These are phyloP conservation scores for Ogataea philodendri DNA, from an alignment of 805 yeast species.

Conservation along the genomic window DNA sequence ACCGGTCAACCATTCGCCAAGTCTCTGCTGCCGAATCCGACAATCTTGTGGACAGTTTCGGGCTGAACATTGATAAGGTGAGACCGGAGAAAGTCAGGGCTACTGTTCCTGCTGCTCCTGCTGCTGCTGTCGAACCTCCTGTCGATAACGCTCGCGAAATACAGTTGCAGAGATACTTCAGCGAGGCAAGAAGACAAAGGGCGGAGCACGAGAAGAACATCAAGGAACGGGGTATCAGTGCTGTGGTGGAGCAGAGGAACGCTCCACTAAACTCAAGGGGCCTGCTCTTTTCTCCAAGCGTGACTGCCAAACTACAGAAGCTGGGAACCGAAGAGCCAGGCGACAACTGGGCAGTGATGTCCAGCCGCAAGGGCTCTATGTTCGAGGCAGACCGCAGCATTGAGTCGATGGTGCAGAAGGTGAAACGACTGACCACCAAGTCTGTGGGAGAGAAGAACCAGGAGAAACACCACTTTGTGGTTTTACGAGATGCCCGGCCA, in stretches of 20 bases:
- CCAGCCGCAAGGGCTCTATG: conserved; percentile 9
- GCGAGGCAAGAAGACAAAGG: conserved; percentile 3
- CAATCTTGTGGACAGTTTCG: conserved; percentile 6
- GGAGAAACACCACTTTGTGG: conserved; percentile 2
- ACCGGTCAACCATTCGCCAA: conserved; percentile 7
- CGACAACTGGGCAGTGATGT: conserved; percentile 17
- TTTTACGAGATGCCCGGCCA: conserved; percentile 1
- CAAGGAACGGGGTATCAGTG: conserved; percentile 17
- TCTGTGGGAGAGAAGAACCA: conserved; percentile 2
- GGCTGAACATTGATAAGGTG: conserved; percentile 7
- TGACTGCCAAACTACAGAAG: conserved; percentile 16
- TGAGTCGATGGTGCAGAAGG: conserved; percentile 4
- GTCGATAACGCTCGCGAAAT: conserved; percentile 3
- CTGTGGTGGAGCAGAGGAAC: conserved; percentile 3
- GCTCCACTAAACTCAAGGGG: conserved; percentile 16
- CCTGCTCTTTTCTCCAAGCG: conserved; percentile 26
- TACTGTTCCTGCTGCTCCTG: no score
- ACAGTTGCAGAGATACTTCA: conserved; percentile 4
- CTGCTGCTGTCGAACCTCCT: no score
- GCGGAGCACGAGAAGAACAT: conserved; percentile 20
- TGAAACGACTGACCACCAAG: conserved; percentile 3
- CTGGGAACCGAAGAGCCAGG: conserved; percentile 8
- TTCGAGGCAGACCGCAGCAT: conserved; percentile 3
- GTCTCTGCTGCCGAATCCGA: conserved; percentile 6
- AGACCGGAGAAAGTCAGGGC: background rate